Conservation (phyloP, 495 filamentous ascomycete species). For the Aspergillus ostianus region DNA sequence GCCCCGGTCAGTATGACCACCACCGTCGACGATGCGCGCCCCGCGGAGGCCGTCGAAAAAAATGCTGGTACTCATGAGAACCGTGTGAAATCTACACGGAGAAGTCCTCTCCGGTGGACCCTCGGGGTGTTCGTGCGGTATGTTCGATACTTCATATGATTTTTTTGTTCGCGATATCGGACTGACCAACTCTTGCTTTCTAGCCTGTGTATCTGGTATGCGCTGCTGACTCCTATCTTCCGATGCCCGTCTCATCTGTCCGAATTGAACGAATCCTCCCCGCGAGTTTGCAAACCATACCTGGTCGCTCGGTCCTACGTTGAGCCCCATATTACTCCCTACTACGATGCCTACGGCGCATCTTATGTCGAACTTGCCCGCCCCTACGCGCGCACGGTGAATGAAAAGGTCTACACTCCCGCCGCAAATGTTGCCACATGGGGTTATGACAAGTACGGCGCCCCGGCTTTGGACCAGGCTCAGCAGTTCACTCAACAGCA, state of each 20-base stretch:
- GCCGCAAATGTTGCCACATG: conserved; percentile 58
- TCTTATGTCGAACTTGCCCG: conserved; percentile 75
- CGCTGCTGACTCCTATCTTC: conserved; percentile 73
- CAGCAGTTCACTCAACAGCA: conserved; percentile 63
- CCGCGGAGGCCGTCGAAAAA: conserved; percentile 21
- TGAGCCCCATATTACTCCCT: conserved; percentile 76
- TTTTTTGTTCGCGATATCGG: neutral
- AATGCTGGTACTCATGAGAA: conserved; percentile 10
- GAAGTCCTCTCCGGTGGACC: conserved; percentile 45
- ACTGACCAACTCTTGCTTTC: conserved; percentile 2
- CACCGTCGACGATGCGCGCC: conserved; percentile 31
- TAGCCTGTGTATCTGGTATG: conserved; percentile 84
- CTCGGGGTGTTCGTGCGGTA: conserved; percentile 65
- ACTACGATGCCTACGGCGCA: conserved; percentile 80
- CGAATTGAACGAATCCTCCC: conserved; percentile 66
- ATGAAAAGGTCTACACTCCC: conserved; percentile 66
- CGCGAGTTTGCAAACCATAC: conserved; percentile 81
- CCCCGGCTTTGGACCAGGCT: conserved; percentile 66
- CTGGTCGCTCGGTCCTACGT: conserved; percentile 66
- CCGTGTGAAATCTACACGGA: conserved; percentile 26
- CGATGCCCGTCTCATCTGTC: conserved; percentile 73
- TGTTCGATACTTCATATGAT: conserved; percentile 9
- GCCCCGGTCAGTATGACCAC: conserved; percentile 21
- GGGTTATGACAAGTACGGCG: conserved; percentile 70
- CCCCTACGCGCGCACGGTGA: conserved; percentile 69